Percentiles rank a stretch among this genome's conserved stretches.
Evolutionary conservation across 768 basidiomycete species (phyloP).

Genomic region (Macrolepiota dolichaula): DNA sequence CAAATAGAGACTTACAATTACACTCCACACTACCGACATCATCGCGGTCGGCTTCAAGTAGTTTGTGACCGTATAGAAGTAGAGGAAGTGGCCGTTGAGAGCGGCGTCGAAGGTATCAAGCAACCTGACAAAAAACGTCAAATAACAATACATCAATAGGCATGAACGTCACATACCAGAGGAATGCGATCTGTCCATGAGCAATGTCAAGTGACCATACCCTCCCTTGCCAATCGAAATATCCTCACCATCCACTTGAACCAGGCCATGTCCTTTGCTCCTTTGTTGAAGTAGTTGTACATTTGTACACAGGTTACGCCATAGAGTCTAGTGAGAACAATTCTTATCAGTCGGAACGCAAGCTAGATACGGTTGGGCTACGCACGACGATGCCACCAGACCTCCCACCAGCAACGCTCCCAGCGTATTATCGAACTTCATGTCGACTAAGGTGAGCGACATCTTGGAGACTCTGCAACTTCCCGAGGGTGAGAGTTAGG

Average conservation of each 20-base stretch:
- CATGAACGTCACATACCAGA: conserved; percentile 27
- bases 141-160: neutral
- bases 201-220: neutral
- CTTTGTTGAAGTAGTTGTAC: conserved; percentile 44
- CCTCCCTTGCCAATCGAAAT: neutral
- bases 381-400: conserved; percentile 50
- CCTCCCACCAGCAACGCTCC: conserved; percentile 55
- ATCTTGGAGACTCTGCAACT: neutral
- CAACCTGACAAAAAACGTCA: conserved; percentile 26
- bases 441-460: neutral
- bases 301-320: conserved; percentile 55
- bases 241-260: conserved; percentile 36
- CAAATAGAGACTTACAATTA: conserved; percentile 36
- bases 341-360: neutral
- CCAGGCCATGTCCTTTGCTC: conserved; percentile 25
- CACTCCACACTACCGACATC: conserved; percentile 45
- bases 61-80: conserved; percentile 55
- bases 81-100: conserved; percentile 52
- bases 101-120: conserved; percentile 56
- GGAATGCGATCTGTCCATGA: conserved; percentile 26
- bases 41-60: conserved; percentile 47
- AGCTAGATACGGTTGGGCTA: conserved; percentile 4
- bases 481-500: neutral
- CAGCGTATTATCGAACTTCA: conserved; percentile 44
- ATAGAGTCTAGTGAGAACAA: conserved; percentile 42